These are phyloP conservation scores for Cladobotryum mycophilum DNA, from an alignment of 2,329 filamentous ascomycete species.

Conservation along the genomic window DNA sequence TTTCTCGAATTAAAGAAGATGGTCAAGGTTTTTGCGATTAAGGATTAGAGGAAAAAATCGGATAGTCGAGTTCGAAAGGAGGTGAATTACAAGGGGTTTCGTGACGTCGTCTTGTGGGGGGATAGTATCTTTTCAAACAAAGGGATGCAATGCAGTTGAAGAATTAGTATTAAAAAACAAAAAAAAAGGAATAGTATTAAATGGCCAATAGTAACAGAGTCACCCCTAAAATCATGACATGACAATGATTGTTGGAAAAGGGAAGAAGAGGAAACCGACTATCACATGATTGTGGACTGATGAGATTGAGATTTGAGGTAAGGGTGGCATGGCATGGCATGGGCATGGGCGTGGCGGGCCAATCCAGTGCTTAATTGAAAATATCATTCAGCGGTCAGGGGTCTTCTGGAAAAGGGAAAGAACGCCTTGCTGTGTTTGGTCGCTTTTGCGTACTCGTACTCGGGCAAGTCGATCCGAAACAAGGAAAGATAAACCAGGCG, in stretches of 20 bases:
- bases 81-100: neutral
- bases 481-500: too few species aligned
- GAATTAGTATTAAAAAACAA: constrained; percentile 1
- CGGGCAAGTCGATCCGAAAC: too few species aligned
- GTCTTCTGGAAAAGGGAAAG: too few species aligned
- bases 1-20: neutral
- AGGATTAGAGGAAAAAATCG: neutral
- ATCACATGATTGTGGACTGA: constrained; percentile 14
- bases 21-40: neutral
- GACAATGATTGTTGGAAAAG: constrained; percentile 5
- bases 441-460: too few species aligned
- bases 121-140: neutral
- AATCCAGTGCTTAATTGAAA: too few species aligned
- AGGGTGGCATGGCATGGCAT: neutral
- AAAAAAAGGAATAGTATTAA: neutral
- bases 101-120: neutral
- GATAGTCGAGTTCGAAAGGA: neutral
- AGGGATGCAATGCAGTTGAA: neutral
- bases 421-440: too few species aligned
- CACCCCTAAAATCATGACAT: constrained; percentile 9
- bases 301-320: neutral
- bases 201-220: neutral
- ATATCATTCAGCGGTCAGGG: too few species aligned
- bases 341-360: neutral
- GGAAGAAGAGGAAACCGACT: neutral